These are phyloP conservation scores for Neofusicoccum cordaticola DNA, from an alignment of 2,329 filamentous ascomycete species.

Conservation along the genomic window DNA sequence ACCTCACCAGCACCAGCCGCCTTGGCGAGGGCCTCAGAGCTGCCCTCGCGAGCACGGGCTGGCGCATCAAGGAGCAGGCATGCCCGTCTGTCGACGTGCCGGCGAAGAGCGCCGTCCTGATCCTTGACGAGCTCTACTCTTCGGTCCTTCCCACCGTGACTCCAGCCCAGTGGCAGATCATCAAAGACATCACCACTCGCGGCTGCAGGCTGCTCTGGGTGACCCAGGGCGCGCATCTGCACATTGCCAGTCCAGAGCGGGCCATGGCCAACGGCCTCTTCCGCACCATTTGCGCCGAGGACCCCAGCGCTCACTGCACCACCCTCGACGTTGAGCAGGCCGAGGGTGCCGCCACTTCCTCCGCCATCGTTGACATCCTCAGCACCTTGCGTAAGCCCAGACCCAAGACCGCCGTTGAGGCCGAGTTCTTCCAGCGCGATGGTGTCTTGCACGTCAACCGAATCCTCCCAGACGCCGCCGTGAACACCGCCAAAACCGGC, in stretches of 20 bases:
- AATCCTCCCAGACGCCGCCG: neutral
- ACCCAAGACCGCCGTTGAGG: neutral
- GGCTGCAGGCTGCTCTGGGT: neutral
- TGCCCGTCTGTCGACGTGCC: neutral
- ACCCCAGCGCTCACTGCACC: neutral
- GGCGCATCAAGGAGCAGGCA: neutral
- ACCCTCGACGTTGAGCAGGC: neutral
- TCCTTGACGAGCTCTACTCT: constrained; percentile 1
- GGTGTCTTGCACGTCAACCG: neutral
- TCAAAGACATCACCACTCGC: constrained; percentile 1
- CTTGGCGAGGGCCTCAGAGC: neutral
- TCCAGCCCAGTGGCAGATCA: neutral
- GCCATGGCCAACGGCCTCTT: neutral
- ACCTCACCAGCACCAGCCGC: neutral
- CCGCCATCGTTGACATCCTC: neutral
- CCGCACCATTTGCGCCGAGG: constrained; percentile 4
- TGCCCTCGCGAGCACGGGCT: neutral
- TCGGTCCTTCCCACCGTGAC: neutral
- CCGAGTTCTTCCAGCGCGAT: neutral
- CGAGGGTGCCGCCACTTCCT: neutral
- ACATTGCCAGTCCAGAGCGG: neutral
- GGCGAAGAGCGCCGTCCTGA: constrained; percentile 2
- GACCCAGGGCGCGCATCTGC: neutral
- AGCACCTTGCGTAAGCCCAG: neutral
- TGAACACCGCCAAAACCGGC: neutral